Base-by-base conservation (phyloP, 495 filamentous ascomycete genomes). In the Aspergillus indologenus region DNA sequence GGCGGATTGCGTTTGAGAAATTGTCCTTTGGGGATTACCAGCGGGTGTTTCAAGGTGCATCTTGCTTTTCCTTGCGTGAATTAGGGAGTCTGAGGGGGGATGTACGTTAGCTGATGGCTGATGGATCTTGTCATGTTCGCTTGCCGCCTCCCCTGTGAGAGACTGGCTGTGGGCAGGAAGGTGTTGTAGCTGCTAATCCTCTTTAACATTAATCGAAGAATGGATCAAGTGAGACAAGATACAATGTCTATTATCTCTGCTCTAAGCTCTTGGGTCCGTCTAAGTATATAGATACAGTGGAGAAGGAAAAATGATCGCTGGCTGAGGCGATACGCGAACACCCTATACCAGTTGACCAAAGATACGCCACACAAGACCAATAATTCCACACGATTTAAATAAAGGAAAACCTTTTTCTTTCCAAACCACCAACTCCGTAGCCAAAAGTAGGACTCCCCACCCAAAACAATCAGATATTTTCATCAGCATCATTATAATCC, bases 21-120 rank as follows among this genome's bases (percentile, higher is more conserved):
- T 61, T 66, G 42, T 21, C 3, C 43, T 29, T 29, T 9, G 68
- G 14, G 26, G 26, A n/a, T 29, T 29, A 29, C 9, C 26, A 29
- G 26, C 26, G 26, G 26, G 26, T 29, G 26, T 29, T 29, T 9
- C 9, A 29, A 9, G 26, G 26, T 29, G 9, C 9, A 3, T 29
- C 9, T 29, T 29, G 26, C 9, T 3, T 4, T 29, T 29, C 26
- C 3, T 29, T 3, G 26, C 4, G 26, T 3, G 26, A 29, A 4
- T 29, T 29, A 9, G 26, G 26, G 4, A 4, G 26, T 29, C 4
- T 29, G 26, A 4, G 26, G 26, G 9, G 26, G 9, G 26, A n/a
- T n/a, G n/a, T n/a, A n/a, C n/a, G n/a, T n/a, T n/a, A 29, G 26
- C 26, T 29, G 26, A 9, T 9, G 26, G 26, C 9, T 29, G 26